Evolutionary conservation across 495 filamentous ascomycete genomes (phyloP).

Genomic region (Xylaria bambusicola): DNA sequence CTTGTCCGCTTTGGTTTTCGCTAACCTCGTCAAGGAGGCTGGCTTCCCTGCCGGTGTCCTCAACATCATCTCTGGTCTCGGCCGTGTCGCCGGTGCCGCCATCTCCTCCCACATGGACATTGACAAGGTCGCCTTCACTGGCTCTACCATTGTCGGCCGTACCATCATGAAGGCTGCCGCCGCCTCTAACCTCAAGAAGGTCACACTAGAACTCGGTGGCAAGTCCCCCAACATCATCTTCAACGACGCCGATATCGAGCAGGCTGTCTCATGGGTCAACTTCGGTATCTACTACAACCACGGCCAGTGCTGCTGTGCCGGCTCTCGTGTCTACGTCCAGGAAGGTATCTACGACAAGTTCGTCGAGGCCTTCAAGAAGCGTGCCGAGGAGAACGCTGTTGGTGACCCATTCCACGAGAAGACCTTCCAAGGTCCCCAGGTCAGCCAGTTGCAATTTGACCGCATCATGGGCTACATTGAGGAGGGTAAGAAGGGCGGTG

Average conservation of each 20-base stretch:
- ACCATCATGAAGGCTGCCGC: slow-evolving; percentile 95
- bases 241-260: slow-evolving; percentile 91
- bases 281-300: slow-evolving; percentile 99
- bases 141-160: slow-evolving; percentile 87
- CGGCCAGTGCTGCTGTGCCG: slow-evolving; percentile 97
- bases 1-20: slow-evolving; percentile 79
- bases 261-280: slow-evolving; percentile 97
- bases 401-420: slow-evolving; percentile 85
- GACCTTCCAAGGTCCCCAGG: slow-evolving; percentile 98
- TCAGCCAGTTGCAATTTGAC: slow-evolving; percentile 93
- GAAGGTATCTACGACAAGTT: slow-evolving; percentile 97
- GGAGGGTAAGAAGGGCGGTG: slow-evolving; percentile 82
- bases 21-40: slow-evolving; percentile 83
- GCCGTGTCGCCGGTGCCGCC: slow-evolving; percentile 86
- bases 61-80: slow-evolving; percentile 93
- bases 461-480: slow-evolving; percentile 98
- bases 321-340: slow-evolving; percentile 94
- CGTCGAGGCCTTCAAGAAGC: slow-evolving; percentile 81
- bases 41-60: slow-evolving; percentile 96
- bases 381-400: slow-evolving; percentile 78
- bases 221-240: slow-evolving; percentile 99
- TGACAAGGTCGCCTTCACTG: slow-evolving; percentile 98
- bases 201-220: slow-evolving; percentile 96
- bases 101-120: slow-evolving; percentile 94
- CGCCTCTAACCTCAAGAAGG: slow-evolving; percentile 96